Evolutionary conservation across 139 green algal genomes (phyloP), one percentile per base, ranked within the genome.

Genomic region (Tetratostichococcus sp.): DNA sequence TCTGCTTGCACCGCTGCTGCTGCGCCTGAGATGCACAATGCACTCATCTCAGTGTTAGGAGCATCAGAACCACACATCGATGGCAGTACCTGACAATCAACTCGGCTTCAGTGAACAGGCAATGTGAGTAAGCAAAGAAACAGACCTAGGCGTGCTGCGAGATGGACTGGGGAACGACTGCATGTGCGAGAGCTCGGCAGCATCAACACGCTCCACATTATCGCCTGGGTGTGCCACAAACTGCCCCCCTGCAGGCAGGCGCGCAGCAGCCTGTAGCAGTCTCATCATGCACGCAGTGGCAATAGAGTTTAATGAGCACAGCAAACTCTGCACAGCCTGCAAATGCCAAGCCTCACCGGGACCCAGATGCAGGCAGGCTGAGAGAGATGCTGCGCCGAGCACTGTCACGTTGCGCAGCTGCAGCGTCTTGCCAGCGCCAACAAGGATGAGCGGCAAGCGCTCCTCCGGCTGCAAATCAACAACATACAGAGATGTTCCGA

Each of bases 401-500:
- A 98, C 77, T 0, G 39, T 81, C 0, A 97, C 74, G 74, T 98
- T 97, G 28, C 77, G 81, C 71, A 98, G 84, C 59, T 74, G 77
- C 73, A 98, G 84, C 14, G 80, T 91, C 35, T 84, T 87, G 19
- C 80, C 80, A 1, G 82, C 2, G 23, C 91, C 94, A 8, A 98
- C 81, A 26, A 97, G 59, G 39, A 98, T 91, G 26, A 98, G 81
- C 5, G 94, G 94, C 39, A 96, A 67, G 16, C 67, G 67, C 72
- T 94, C 88, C 4, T 79, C 70, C 30, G 84, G 69, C n/a, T 80
- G 73, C 35, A 50, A 50, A n/a, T n/a, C n/a, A n/a, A n/a, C 50
- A 26, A 17, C 50, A 26, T 26, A 26, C 50, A 4, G 19, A 22
- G 65, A 92, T 75, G 50, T 77, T 79, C 6, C 70, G 66, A 22